A percentile compares a stretch with the other conserved stretches of the same genome.
phyloP scores from a whole-genome alignment of 768 basidiomycete genomes.

The Piloderma croceum region DNA sequence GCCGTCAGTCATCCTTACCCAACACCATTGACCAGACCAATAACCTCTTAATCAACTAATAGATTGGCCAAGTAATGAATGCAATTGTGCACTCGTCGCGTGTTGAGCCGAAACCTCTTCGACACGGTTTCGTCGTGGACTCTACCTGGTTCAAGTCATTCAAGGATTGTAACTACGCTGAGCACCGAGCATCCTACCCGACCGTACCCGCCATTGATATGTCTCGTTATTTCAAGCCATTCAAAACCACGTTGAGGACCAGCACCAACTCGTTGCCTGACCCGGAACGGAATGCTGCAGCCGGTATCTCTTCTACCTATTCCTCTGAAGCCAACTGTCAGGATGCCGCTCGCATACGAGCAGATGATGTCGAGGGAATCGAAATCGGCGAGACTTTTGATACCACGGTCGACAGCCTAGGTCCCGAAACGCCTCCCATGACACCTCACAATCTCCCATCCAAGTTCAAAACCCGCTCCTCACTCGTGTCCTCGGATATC shows the following conservation, averaged over 20 bases:
- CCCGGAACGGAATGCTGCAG: too few relatives aligned
- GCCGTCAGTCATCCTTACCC: constrained; percentile 14
- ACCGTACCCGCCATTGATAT: too few relatives aligned
- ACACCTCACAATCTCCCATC: too few relatives aligned
- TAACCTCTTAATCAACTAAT: not conserved
- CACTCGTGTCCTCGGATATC: too few relatives aligned
- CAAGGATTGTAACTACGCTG: not conserved
- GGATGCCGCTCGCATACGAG: too few relatives aligned
- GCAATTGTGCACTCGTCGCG: constrained; percentile 10
- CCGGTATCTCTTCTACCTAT: too few relatives aligned
- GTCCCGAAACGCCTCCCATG: constrained; percentile 15
- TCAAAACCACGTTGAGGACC: too few relatives aligned
- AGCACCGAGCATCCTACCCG: not conserved
- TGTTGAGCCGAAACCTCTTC: constrained; percentile 2
- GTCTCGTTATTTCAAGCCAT: too few relatives aligned
- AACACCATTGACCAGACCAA: constrained; percentile 1
- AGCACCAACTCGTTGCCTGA: too few relatives aligned
- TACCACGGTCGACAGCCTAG: constrained; percentile 16
- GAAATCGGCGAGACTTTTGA: constrained; percentile 11
- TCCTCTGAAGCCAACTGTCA: too few relatives aligned
- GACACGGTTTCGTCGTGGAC: not conserved
- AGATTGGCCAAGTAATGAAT: constrained; percentile 24
- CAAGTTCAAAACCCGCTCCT: too few relatives aligned
- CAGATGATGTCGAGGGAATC: constrained; percentile 4
- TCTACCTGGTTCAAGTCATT: not conserved